phyloP scores from a whole-genome alignment of 2,329 filamentous ascomycete genomes.

The Albifimbria verrucaria region DNA sequence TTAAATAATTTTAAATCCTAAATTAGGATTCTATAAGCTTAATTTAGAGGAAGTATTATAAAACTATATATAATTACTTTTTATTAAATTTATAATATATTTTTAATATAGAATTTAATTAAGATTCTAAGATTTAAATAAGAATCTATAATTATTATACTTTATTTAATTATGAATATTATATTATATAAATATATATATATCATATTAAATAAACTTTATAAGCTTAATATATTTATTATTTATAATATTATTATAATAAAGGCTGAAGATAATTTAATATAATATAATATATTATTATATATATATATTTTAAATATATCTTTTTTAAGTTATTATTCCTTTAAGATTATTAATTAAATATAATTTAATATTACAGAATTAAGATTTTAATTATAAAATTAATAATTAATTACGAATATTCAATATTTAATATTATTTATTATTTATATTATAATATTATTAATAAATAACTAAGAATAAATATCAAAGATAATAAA shows the following conservation, averaged over 20 bases:
- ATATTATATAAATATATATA: neutral
- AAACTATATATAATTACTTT: neutral
- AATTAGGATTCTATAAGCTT: too few relatives aligned
- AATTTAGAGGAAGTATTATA: neutral
- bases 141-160: neutral
- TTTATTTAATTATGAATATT: neutral
- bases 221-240: too few relatives aligned
- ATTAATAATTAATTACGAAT: neutral
- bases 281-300: too few relatives aligned
- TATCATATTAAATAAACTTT: neutral
- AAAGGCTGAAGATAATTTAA: neutral
- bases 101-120: neutral
- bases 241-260: neutral
- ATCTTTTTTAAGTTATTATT: too few relatives aligned
- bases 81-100: neutral
- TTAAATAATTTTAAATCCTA: too few relatives aligned
- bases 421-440: too few relatives aligned
- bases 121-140: too few relatives aligned
- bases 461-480: constrained; percentile 3
- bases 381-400: neutral
- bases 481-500: constrained; percentile 4
- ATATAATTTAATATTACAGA: neutral
- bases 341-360: neutral
- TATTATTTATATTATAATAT: neutral
- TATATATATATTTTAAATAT: too few relatives aligned